Percentiles rank a stretch among this genome's conserved stretches.
Evolutionary conservation across 2,329 filamentous ascomycete genomes (phyloP).

Genomic region (Penicillium sp.): DNA sequence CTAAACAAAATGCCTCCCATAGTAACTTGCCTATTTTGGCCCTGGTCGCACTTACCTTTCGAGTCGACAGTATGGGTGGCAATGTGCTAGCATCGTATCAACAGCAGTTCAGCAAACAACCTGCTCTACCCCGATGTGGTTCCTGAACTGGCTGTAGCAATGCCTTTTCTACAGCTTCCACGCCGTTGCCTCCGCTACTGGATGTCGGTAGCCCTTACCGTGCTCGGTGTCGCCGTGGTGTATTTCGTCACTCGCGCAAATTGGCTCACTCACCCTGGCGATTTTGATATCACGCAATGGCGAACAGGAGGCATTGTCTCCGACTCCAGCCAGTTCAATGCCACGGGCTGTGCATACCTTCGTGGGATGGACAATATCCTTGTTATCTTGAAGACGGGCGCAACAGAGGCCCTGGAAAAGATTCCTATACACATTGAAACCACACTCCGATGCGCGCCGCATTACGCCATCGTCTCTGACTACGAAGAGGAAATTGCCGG

Average conservation of each 20-base stretch:
- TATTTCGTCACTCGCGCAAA: neutral
- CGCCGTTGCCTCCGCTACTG: conserved; percentile 7
- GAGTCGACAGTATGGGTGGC: neutral
- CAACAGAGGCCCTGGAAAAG: conserved; percentile 35
- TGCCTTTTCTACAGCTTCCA: neutral
- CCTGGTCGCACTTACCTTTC: conserved; percentile 12
- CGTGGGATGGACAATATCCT: conserved; percentile 31
- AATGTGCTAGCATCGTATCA: neutral
- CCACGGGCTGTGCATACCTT: neutral
- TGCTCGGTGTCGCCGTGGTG: neutral
- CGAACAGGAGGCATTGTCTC: neutral
- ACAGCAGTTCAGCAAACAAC: neutral
- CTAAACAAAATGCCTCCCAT: neutral
- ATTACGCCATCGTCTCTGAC: conserved; percentile 37
- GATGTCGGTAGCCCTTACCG: neutral
- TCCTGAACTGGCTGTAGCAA: neutral
- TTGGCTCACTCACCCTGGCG: neutral
- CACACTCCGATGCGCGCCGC: conserved; percentile 33
- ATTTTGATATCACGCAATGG: neutral
- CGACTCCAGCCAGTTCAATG: neutral
- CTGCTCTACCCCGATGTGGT: neutral
- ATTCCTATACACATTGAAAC: conserved; percentile 35
- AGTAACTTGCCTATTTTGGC: neutral
- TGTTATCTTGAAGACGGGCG: conserved; percentile 35
- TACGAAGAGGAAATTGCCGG: conserved; percentile 34